These are phyloP conservation scores for Citrus cavaleriei DNA, from an alignment of 345 rosid species.

Conservation along the genomic window DNA sequence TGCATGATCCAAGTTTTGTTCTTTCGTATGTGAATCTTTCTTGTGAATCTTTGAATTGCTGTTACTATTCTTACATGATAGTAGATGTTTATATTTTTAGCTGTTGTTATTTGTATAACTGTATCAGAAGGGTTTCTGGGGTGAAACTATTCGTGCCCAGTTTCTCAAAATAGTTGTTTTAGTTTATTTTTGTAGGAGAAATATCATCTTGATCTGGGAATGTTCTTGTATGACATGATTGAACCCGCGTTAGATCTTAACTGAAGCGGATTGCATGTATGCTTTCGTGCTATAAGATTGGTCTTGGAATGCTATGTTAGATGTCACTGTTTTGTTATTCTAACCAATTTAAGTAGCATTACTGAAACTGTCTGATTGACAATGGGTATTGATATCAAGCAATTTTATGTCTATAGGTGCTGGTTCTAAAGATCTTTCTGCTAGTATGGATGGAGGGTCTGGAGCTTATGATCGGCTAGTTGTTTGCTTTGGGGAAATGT, in stretches of 20 bases:
- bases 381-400: neutral
- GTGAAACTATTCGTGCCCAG: neutral
- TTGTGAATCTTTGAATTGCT: neutral
- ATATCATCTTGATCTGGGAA: conserved; percentile 10
- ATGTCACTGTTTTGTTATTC: neutral
- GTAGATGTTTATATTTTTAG: no score
- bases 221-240: neutral
- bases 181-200: neutral
- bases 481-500: conserved; percentile 91
- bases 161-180: neutral
- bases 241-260: neutral
- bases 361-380: neutral
- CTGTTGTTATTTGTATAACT: neutral
- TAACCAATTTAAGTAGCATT: neutral
- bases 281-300: neutral
- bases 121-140: neutral
- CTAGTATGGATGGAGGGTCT: conserved; percentile 14
- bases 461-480: conserved; percentile 36
- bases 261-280: neutral
- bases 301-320: conserved; percentile 1
- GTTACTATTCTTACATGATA: no score
- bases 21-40: neutral
- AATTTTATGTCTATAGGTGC: conserved; percentile 23
- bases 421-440: conserved; percentile 29
- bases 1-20: neutral